Percentiles rank a stretch among this genome's conserved stretches.
These are phyloP conservation scores for Kodamaea jinghongensis DNA, from an alignment of 805 yeast species.

Conservation along the genomic window DNA sequence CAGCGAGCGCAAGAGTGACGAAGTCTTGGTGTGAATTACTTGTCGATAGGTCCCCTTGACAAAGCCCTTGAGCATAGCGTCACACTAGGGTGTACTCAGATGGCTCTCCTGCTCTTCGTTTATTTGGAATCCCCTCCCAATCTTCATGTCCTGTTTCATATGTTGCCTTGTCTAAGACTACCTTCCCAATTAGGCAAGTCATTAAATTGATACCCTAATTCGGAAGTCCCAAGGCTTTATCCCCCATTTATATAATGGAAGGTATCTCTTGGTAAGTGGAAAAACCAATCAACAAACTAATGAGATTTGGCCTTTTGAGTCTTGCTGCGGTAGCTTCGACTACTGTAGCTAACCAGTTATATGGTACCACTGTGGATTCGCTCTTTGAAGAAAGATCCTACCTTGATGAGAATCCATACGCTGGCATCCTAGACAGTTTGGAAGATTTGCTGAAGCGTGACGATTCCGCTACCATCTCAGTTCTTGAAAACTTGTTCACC, in stretches of 20 bases:
- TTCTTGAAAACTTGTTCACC: conserved; percentile 7
- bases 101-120: no score
- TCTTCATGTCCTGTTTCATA: no score
- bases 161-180: not conserved
- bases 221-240: not conserved
- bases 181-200: not conserved
- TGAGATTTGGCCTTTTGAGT: no score
- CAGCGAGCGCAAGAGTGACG: no score
- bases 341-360: not conserved
- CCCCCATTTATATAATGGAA: no score
- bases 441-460: not conserved
- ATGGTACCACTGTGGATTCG: not conserved
- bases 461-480: not conserved
- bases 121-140: no score
- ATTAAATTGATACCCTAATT: not conserved
- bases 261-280: not conserved
- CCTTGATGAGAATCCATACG: not conserved
- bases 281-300: not conserved
- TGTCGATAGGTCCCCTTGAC: no score
- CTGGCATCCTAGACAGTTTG: no score
- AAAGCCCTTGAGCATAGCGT: no score
- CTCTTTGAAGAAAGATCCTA: no score
- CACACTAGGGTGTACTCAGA: no score
- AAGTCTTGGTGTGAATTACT: no score
- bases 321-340: conserved; percentile 2